These are phyloP conservation scores for Mortierella sp. DNA, from an alignment of 371 early-diverging fungal species.

Conservation along the genomic window DNA sequence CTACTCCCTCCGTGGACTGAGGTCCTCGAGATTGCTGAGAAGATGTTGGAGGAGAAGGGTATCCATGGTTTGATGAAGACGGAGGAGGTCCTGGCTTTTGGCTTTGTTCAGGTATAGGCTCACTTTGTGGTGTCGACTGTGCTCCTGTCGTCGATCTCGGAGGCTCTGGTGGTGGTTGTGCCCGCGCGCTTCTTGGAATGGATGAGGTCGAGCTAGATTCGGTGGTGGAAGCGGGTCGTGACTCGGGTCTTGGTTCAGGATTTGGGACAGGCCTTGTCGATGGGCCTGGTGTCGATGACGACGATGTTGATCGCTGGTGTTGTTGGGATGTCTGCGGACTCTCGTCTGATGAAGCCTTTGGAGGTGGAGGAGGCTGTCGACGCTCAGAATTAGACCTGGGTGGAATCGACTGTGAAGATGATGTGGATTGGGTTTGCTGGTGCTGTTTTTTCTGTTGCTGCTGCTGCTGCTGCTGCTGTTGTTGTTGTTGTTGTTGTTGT, in stretches of 20 bases:
- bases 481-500: constrained; percentile 5
- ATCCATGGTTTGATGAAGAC: constrained; percentile 2
- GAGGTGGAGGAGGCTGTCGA: constrained; percentile 2
- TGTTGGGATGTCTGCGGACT: too few relatives aligned
- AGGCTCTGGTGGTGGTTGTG: background rate
- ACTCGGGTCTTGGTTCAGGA: constrained; percentile 5
- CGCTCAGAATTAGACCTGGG: background rate
- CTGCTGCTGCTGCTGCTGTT: constrained; percentile 2
- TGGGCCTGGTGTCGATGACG: background rate
- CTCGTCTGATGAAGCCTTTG: background rate
- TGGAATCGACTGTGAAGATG: background rate
- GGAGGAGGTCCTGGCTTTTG: background rate
- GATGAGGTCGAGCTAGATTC: too few relatives aligned
- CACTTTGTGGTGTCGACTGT: background rate
- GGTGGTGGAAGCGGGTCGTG: background rate
- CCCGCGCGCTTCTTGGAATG: background rate
- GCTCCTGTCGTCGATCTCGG: background rate
- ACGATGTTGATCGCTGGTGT: too few relatives aligned
- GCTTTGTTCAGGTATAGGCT: background rate
- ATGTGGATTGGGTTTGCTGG: background rate
- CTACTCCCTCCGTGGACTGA: constrained; percentile 9
- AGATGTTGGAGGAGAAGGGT: background rate
- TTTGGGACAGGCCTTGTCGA: background rate
- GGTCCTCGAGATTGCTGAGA: constrained; percentile 18
- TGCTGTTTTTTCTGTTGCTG: constrained; percentile 3